phyloP scores from a whole-genome alignment of 768 basidiomycete genomes.

The Grammothele lineata region DNA sequence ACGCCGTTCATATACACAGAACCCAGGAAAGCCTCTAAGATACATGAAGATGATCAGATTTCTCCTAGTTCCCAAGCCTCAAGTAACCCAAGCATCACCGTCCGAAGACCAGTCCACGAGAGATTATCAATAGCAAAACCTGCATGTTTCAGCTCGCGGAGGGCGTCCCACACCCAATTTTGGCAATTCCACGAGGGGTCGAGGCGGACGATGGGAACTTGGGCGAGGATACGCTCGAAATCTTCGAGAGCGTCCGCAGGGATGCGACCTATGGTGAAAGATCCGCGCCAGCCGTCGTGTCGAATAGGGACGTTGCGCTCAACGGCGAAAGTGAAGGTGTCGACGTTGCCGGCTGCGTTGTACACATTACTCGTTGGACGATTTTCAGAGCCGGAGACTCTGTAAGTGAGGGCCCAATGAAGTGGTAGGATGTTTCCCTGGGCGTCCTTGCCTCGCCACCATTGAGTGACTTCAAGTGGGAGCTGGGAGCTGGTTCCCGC shows the following conservation, averaged over 20 bases:
- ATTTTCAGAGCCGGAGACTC: conserved; percentile 11
- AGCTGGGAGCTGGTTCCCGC: conserved; percentile 4
- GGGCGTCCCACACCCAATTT: conserved; percentile 16
- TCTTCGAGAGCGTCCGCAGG: conserved; percentile 8
- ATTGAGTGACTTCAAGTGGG: conserved; percentile 13
- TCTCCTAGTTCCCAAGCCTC: conserved; percentile 19
- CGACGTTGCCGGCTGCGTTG: conserved; percentile 15
- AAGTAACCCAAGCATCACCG: conserved; percentile 1
- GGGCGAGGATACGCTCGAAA: conserved; percentile 14
- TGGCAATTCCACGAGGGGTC: conserved; percentile 18
- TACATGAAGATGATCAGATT: too few species aligned
- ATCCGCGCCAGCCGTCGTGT: conserved; percentile 13
- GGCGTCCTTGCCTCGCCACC: conserved; percentile 16
- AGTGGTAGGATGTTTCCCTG: conserved; percentile 11
- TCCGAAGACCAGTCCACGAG: conserved; percentile 2
- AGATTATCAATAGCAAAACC: conserved; percentile 8
- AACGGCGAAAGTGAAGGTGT: conserved; percentile 16
- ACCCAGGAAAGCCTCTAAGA: too few species aligned
- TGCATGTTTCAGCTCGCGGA: conserved; percentile 12
- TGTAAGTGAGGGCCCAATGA: conserved; percentile 20
- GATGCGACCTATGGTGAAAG: conserved; percentile 14
- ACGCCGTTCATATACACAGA: too few species aligned
- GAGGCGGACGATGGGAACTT: conserved; percentile 14
- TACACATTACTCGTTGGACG: conserved; percentile 10
- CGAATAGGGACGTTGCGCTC: conserved; percentile 9